These are phyloP conservation scores for Rhypophila decipiens DNA, from an alignment of 495 filamentous ascomycete species.

Conservation along the genomic window DNA sequence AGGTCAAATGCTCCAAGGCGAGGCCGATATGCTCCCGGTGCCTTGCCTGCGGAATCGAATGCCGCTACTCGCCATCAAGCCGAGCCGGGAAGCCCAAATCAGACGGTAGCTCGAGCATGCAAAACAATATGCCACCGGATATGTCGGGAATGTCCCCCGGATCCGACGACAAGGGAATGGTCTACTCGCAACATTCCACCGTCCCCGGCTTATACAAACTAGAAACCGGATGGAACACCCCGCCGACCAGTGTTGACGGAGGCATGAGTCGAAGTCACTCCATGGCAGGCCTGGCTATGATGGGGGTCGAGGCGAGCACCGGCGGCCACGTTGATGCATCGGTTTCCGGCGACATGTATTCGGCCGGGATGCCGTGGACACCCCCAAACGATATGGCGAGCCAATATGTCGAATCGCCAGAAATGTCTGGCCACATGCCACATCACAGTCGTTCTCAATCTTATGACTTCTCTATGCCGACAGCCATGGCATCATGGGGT, in stretches of 20 bases:
- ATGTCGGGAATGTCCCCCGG: constrained; percentile 15
- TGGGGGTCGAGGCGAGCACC: constrained; percentile 23
- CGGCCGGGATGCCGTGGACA: constrained; percentile 30
- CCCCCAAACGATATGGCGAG: constrained; percentile 25
- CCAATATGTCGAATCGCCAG: constrained; percentile 24
- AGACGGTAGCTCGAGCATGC: constrained; percentile 23
- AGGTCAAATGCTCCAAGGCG: constrained; percentile 49
- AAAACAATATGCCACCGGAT: constrained; percentile 11
- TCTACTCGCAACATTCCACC: constrained; percentile 13
- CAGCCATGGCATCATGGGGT: constrained; percentile 15
- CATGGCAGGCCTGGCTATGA: constrained; percentile 26
- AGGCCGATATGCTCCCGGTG: constrained; percentile 45
- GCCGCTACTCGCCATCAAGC: constrained; percentile 45
- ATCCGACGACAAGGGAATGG: constrained; percentile 24
- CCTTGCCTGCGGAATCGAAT: constrained; percentile 38
- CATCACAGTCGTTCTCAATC: constrained; percentile 29
- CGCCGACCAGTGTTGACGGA: constrained; percentile 27
- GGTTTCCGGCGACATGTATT: constrained; percentile 27
- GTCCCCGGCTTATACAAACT: constrained; percentile 20
- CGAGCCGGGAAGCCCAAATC: constrained; percentile 40
- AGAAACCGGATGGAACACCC: constrained; percentile 29
- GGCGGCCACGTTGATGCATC: constrained; percentile 21
- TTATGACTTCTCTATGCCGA: constrained; percentile 28
- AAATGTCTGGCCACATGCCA: constrained; percentile 15
- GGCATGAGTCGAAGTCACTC: constrained; percentile 30